Evolutionary conservation across 345 rosid genomes (phyloP).

Genomic region (Boechera stricta): DNA sequence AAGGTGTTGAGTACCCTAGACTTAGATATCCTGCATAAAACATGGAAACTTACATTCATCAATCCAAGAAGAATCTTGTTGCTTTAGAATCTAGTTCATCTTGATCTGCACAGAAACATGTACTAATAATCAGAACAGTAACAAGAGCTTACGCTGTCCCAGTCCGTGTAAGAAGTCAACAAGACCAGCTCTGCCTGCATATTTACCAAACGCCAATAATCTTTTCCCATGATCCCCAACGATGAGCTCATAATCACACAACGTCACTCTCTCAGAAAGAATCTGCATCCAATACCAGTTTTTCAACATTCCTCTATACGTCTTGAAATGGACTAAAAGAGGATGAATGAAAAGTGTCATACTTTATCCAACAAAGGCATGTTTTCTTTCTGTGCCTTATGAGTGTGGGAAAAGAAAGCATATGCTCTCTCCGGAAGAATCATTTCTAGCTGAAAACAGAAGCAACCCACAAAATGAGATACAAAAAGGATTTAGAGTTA

Average conservation of each 20-base stretch:
- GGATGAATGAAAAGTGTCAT: not conserved
- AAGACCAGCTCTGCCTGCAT: constrained; percentile 93
- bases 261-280: constrained; percentile 68
- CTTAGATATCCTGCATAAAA: constrained; percentile 69
- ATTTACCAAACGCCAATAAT: constrained; percentile 85
- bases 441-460: constrained; percentile 65
- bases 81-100: not conserved
- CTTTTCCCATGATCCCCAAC: constrained; percentile 75
- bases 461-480: not conserved
- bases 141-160: constrained; percentile 69
- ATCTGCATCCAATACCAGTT: constrained; percentile 50
- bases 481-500: not conserved
- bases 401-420: constrained; percentile 94
- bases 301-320: constrained; percentile 7
- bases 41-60: not conserved
- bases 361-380: constrained; percentile 90
- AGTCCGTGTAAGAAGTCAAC: constrained; percentile 80
- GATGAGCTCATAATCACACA: constrained; percentile 89
- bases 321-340: not conserved
- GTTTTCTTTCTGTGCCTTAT: constrained; percentile 87
- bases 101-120: constrained; percentile 3
- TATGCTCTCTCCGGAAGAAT: constrained; percentile 82
- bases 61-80: not conserved
- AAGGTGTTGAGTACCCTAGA: constrained; percentile 83
- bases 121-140: not conserved